phyloP scores from a whole-genome alignment of 352 stramenopile genomes.

The Pythium monospermum region DNA sequence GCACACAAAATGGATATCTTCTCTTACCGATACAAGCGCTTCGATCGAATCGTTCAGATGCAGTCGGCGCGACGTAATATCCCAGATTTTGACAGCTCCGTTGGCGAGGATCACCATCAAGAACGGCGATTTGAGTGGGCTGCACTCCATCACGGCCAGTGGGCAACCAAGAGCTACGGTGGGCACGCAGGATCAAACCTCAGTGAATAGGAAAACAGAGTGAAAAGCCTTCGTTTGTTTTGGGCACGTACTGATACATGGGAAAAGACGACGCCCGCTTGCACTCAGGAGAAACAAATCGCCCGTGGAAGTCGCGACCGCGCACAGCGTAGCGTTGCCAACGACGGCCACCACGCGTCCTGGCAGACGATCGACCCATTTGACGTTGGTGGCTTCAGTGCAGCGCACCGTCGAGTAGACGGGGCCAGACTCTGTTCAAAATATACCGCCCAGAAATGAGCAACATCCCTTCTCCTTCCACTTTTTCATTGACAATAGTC shows the following conservation, averaged over 20 bases:
- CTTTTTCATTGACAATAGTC: too few species aligned
- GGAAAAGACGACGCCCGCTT: slow-evolving; percentile 67
- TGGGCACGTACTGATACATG: slow-evolving; percentile 57
- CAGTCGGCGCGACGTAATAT: slow-evolving; percentile 43
- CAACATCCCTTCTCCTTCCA: neutral
- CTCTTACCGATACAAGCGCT: slow-evolving; percentile 44
- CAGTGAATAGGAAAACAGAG: neutral
- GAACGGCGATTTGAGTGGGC: slow-evolving; percentile 48
- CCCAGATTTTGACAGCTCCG: slow-evolving; percentile 69
- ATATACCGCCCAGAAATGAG: neutral
- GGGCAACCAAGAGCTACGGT: slow-evolving; percentile 50
- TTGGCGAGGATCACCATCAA: slow-evolving; percentile 66
- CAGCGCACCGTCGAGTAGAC: slow-evolving; percentile 76
- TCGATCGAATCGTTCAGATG: slow-evolving; percentile 61
- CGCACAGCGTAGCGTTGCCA: slow-evolving; percentile 64
- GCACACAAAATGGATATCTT: neutral
- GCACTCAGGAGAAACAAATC: slow-evolving; percentile 63
- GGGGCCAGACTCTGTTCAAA: slow-evolving; percentile 38
- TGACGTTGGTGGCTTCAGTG: slow-evolving; percentile 37
- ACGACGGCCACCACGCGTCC: slow-evolving; percentile 46
- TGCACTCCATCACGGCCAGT: slow-evolving; percentile 72
- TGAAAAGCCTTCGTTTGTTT: neutral
- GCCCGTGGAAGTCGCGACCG: slow-evolving; percentile 53
- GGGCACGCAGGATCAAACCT: slow-evolving; percentile 2
- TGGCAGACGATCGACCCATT: slow-evolving; percentile 80